These are phyloP conservation scores for Nigrospora sphaerica DNA, from an alignment of 2,329 filamentous ascomycete species.

Conservation along the genomic window DNA sequence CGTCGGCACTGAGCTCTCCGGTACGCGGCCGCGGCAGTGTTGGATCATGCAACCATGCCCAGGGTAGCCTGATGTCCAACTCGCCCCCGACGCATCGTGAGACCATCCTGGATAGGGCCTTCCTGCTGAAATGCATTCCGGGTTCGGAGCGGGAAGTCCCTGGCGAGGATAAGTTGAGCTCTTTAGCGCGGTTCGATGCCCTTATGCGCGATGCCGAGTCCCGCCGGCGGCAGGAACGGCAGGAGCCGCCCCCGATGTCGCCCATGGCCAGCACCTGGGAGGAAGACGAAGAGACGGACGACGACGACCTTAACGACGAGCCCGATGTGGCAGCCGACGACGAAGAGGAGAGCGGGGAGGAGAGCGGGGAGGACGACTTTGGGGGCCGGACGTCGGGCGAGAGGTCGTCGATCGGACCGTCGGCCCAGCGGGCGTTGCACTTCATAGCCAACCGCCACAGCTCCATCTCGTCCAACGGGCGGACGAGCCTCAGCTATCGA, in stretches of 20 bases:
- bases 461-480: conserved; percentile 25
- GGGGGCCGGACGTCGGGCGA: conserved; percentile 18
- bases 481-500: conserved; percentile 17
- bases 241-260: conserved; percentile 17
- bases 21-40: conserved; percentile 47
- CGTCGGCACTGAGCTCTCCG: conserved; percentile 51
- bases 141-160: conserved; percentile 46
- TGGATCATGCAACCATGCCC: conserved; percentile 36
- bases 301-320: conserved; percentile 31
- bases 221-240: conserved; percentile 33
- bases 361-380: conserved; percentile 30
- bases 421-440: conserved; percentile 41
- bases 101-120: conserved; percentile 61
- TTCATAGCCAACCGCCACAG: conserved; percentile 41
- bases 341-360: conserved; percentile 30
- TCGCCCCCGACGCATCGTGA: conserved; percentile 50
- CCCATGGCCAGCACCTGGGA: conserved; percentile 44
- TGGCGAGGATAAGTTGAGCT: conserved; percentile 57
- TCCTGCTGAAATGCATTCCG: conserved; percentile 56
- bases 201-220: conserved; percentile 56
- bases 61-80: conserved; percentile 32
- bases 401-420: conserved; percentile 32
- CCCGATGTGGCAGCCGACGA: conserved; percentile 30
- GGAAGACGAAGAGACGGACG: conserved; percentile 37
- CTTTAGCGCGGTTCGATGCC: conserved; percentile 58